Evolutionary conservation across 1,284 basidiomycete species (phyloP).

Genomic region (Ganoderma boninense): DNA sequence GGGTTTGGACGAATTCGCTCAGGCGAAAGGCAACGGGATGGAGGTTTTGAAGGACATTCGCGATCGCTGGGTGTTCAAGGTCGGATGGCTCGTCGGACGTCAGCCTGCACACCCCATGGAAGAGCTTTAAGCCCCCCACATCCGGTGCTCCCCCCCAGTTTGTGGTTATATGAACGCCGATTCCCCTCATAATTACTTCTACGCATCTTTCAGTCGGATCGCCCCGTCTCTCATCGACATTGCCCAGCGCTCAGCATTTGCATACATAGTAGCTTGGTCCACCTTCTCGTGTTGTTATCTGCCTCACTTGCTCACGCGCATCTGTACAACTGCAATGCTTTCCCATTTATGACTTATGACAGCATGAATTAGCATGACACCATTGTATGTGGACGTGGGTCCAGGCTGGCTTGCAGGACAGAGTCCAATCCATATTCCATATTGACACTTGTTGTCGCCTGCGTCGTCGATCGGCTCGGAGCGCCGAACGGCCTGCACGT

Average conservation of each 20-base stretch:
- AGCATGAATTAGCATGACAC: slow-evolving; percentile 25
- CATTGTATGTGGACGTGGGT: not conserved
- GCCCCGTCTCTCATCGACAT: slow-evolving; percentile 6
- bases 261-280: not conserved
- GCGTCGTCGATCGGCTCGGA: slow-evolving; percentile 17
- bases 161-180: slow-evolving; percentile 27
- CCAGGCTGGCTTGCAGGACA: not conserved
- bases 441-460: slow-evolving; percentile 18
- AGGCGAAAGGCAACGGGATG: slow-evolving; percentile 56
- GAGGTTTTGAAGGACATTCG: slow-evolving; percentile 65
- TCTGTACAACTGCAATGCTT: slow-evolving; percentile 27
- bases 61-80: slow-evolving; percentile 74
- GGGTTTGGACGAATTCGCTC: slow-evolving; percentile 69
- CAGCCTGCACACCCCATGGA: slow-evolving; percentile 56
- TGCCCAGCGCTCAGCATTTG: slow-evolving; percentile 2
- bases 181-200: slow-evolving; percentile 14
- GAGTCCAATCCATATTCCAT: not conserved
- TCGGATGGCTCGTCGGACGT: slow-evolving; percentile 81
- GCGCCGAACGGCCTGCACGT: slow-evolving; percentile 21
- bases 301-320: slow-evolving; percentile 24
- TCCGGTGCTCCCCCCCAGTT: slow-evolving; percentile 3
- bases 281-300: slow-evolving; percentile 23
- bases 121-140: slow-evolving; percentile 45
- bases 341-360: slow-evolving; percentile 14
- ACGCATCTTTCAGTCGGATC: not conserved